Evolutionary conservation across 176 grass and related monocot genomes (phyloP), one percentile per base, ranked within the genome.

Genomic region (Phoenix roebelenii): DNA sequence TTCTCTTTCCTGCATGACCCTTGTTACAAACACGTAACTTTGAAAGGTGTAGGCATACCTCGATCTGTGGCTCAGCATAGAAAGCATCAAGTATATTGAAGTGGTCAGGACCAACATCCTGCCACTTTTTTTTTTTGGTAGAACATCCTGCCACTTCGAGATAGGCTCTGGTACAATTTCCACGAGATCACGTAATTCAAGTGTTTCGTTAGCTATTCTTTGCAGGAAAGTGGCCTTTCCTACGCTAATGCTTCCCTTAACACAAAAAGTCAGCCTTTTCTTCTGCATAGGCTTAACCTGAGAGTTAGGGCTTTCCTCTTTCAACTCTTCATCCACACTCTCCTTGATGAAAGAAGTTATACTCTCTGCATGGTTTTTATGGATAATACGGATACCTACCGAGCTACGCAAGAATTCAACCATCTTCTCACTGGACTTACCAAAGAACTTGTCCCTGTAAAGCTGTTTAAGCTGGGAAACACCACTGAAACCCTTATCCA

Each of bases 1-100:
- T 69, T 93, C 88, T 71, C 88, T 93, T 80, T 98, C 94, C 79
- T 98, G 94, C 94, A 98, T 93, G 24, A 98, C 69, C 64, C 94
- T 85, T 2, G 94, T 98, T 60, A 93, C 85, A 78, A 98, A 98
- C 20, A 98, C 94, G 66, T 98, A 93, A 79, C 93, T 98, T 30
- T 98, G 94, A 55, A 98, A 98, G 6, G 94, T 98, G 64, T 98
- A 98, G 54, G 88, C 94, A 72, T 98, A 98, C 70, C 85, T 20
- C 20, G 20, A 20, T 77, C 24, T 89, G 59, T 75, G 94, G 94
- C 63, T 98, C 76, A 35, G 73, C 81, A 14, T 98, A 98, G 72
- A 98, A 93, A 32, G 84, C 84, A 78, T 83, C 82, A 63, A 98
- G 72, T 80, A 98, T 89, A 61, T 98, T 93, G 55, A 93, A 98